Evolutionary conservation across 1,284 basidiomycete species (phyloP), one percentile per base, ranked within the genome.

Genomic region (Stereum hirsutum): DNA sequence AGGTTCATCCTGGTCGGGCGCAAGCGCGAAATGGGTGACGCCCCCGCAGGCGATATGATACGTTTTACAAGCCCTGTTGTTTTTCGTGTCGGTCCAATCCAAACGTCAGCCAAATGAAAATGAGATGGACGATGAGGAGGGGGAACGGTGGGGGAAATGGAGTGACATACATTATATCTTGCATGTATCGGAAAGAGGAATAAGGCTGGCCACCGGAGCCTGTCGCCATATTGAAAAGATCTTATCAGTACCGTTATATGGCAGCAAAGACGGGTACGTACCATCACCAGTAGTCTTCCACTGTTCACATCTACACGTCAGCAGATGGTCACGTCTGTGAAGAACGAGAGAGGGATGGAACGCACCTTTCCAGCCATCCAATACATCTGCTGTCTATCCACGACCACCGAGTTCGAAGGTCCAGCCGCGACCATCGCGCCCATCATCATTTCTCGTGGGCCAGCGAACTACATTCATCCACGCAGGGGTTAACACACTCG

Each of bases 241-340:
- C 5, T 30, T 21, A 42, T 21, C 25, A 48, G 15, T 14, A 20
- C 11, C 15, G 31, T n/a, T 32, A 53, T 35, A 43, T 43, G 44
- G 41, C 46, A 41, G 47, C 3, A 51, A 39, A 56, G 51, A 10
- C 49, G 53, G 23, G 49, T 19, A 39, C 65, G 53, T 42, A 75
- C 92, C 93, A 61, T 95, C 92, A 12, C 93, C 94, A 1, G 87
- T 89, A 46, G 81, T 85, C 63, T 95, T 96, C 88, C 89, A 96
- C 78, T 90, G 62, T 10, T n/a, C n/a, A n/a, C n/a, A n/a, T n/a
- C n/a, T n/a, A 57, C 31, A 25, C 28, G 27, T n/a, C 5, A 20
- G 17, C 14, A 47, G 7, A 32, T 15, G 23, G 21, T 14, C 21
- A 27, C 10, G 31, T 49, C 27, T 34, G 25, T 23, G 25, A 23